Evolutionary conservation across 1,284 basidiomycete species (phyloP), one percentile per base, ranked within the genome.

Genomic region (Tylopilus sp.): DNA sequence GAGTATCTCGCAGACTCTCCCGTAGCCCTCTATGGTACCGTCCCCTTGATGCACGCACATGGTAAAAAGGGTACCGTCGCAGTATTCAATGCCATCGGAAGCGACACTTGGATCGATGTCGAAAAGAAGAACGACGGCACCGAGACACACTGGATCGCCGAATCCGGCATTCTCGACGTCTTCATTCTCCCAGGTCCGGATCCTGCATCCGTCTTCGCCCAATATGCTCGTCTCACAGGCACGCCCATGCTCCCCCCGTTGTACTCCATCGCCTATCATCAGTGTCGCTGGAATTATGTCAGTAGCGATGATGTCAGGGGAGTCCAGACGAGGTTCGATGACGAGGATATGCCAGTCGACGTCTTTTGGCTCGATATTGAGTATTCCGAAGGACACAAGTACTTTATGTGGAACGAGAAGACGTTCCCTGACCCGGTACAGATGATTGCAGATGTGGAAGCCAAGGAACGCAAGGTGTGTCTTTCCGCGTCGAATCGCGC

Each of bases 301-400:
- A 92, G 86, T 68, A 88, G 92, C 44, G 85, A 89, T 13, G 97
- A 99, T 68, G 81, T 99, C 7, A 81, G 94, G 19, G 79, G 82
- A n/a, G 94, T 98, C 8, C 89, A 94, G 72, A 80, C 78, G 64
- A 78, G 86, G 49, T 98, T 99, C 66, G 95, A 98, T 59, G 89
- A 93, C 60, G 89, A 88, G 33, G 92, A 97, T 64, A 94, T 98
- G 50, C 96, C 97, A 0, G 85, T 98, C 33, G 97, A 98, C 66
- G 94, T 97, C 8, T 90, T 98, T 66, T 99, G 97, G 97, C 83
- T 99, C 41, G 97, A 99, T 73, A 98, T 99, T 64, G 97, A 98
- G 71, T 96, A 97, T 69, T 80, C 94, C 1, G 86, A 91, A 51
- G 92, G 94, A 46, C 94, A 98, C 75, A 92, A 94, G 73, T 99